These are phyloP conservation scores for Aspergillus alliaceus DNA, from an alignment of 2,329 filamentous ascomycete genomes.

Conservation along the genomic window DNA sequence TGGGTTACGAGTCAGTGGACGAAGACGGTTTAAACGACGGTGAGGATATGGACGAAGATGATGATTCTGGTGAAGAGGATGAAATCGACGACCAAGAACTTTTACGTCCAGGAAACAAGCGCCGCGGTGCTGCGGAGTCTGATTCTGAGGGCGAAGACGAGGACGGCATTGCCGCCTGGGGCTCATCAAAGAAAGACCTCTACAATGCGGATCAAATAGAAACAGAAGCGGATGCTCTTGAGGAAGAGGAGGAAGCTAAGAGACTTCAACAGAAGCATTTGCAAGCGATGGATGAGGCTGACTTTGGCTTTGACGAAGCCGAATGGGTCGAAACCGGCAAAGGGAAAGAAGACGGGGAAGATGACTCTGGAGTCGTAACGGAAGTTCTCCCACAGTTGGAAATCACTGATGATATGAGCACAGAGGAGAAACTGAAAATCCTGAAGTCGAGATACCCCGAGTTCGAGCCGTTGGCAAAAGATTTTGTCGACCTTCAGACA, in stretches of 20 bases:
- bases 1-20: conserved; percentile 51
- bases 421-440: conserved; percentile 72
- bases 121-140: conserved; percentile 14
- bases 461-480: conserved; percentile 80
- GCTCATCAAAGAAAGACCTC: conserved; percentile 82
- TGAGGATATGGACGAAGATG: conserved; percentile 37
- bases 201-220: conserved; percentile 82
- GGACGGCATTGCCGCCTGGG: conserved; percentile 73
- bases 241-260: conserved; percentile 88
- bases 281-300: conserved; percentile 81
- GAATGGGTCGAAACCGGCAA: conserved; percentile 71
- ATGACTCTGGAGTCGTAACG: conserved; percentile 64
- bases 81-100: conserved; percentile 32
- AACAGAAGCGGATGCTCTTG: conserved; percentile 72
- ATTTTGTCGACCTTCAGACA: conserved; percentile 70
- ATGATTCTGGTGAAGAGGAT: conserved; percentile 41
- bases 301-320: conserved; percentile 88
- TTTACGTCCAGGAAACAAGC: conserved; percentile 16
- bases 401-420: conserved; percentile 74
- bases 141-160: conserved; percentile 45
- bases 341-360: conserved; percentile 44
- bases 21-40: conserved; percentile 46
- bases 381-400: conserved; percentile 84
- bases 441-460: conserved; percentile 85
- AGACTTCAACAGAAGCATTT: conserved; percentile 88